phyloP scores from a whole-genome alignment of 1,139 yeast species.

The Zygosaccharomyces pseudobailii region DNA sequence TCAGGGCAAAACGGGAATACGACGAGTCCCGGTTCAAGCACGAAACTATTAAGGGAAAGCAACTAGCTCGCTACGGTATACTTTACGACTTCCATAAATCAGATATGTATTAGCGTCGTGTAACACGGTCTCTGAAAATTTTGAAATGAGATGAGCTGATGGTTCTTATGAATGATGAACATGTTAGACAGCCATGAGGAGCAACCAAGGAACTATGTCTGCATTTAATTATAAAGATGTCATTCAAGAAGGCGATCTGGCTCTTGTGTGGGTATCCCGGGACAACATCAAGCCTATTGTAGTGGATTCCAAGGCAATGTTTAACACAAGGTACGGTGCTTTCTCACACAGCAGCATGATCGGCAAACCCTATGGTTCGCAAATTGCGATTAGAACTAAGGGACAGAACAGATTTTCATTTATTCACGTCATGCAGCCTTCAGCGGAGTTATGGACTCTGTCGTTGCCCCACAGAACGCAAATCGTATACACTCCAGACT shows the following conservation, averaged over 20 bases:
- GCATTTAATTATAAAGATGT: slow-evolving; percentile 30
- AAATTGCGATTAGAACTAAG: slow-evolving; percentile 64
- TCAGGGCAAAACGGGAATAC: slow-evolving; percentile 41
- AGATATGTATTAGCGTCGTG: slow-evolving; percentile 40
- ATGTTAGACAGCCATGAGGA: background rate
- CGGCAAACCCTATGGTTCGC: slow-evolving; percentile 79
- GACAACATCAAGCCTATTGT: slow-evolving; percentile 71
- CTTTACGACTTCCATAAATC: slow-evolving; percentile 51
- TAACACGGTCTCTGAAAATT: slow-evolving; percentile 4
- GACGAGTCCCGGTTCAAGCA: slow-evolving; percentile 37
- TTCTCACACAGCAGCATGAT: slow-evolving; percentile 81
- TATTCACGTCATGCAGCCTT: slow-evolving; percentile 81
- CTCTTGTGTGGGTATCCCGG: slow-evolving; percentile 79
- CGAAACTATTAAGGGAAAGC: slow-evolving; percentile 47
- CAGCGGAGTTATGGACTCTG: slow-evolving; percentile 93
- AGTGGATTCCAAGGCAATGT: slow-evolving; percentile 51
- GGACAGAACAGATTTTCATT: slow-evolving; percentile 63
- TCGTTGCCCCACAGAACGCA: slow-evolving; percentile 97
- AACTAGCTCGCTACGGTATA: slow-evolving; percentile 48
- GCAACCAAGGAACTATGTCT: slow-evolving; percentile 12
- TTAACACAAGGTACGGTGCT: slow-evolving; percentile 85
- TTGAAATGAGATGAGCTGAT: slow-evolving; percentile 4
- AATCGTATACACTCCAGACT: slow-evolving; percentile 94
- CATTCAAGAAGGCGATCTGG: slow-evolving; percentile 81
- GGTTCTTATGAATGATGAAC: background rate